A percentile compares a stretch with the other conserved stretches of the same genome.
Evolutionary conservation across 106 monocot species (phyloP).

Genomic region (Triglochin maritima): DNA sequence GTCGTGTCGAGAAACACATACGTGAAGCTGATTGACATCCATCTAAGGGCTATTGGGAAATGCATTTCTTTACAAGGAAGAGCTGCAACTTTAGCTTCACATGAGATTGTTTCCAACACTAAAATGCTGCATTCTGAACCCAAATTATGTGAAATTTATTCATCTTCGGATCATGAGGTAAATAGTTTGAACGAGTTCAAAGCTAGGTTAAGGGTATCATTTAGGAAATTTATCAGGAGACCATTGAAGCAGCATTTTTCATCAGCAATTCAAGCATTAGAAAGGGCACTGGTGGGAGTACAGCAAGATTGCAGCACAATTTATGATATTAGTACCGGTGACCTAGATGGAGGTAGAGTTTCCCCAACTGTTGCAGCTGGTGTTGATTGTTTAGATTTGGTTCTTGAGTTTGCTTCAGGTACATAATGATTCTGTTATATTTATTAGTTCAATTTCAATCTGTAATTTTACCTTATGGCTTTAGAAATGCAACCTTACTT

Average conservation of each 20-base stretch:
- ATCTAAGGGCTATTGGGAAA: slow-evolving; percentile 69
- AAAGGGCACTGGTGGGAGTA: slow-evolving; percentile 55
- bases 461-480: too few relatives aligned
- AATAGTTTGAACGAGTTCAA: slow-evolving; percentile 38
- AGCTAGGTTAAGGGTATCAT: slow-evolving; percentile 48
- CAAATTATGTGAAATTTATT: slow-evolving; percentile 7
- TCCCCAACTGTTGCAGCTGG: slow-evolving; percentile 67
- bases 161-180: slow-evolving; percentile 9
- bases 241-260: slow-evolving; percentile 23
- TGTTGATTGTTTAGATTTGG: slow-evolving; percentile 57
- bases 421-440: not conserved
- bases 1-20: slow-evolving; percentile 42
- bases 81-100: slow-evolving; percentile 54
- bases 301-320: slow-evolving; percentile 24
- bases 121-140: slow-evolving; percentile 31
- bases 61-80: slow-evolving; percentile 74
- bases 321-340: slow-evolving; percentile 43
- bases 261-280: slow-evolving; percentile 44
- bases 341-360: slow-evolving; percentile 43
- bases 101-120: slow-evolving; percentile 41
- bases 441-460: too few relatives aligned
- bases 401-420: slow-evolving; percentile 17
- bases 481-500: too few relatives aligned
- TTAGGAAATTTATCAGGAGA: slow-evolving; percentile 39
- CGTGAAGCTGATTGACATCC: slow-evolving; percentile 40